These are phyloP conservation scores for Candida parachauliodes DNA, from an alignment of 805 yeast species.

Conservation along the genomic window DNA sequence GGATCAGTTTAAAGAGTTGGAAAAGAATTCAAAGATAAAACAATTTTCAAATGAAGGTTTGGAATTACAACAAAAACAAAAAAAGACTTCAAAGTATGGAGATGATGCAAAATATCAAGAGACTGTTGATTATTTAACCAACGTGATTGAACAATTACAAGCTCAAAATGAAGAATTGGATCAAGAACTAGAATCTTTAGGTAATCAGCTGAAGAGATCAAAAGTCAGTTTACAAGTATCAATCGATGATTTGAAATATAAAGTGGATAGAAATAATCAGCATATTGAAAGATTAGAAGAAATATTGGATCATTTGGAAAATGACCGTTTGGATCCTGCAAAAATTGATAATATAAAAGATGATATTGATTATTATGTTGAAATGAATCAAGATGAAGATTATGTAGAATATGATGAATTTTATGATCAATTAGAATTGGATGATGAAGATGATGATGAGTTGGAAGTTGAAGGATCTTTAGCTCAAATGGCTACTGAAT, in stretches of 20 bases:
- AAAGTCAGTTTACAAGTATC: conserved; percentile 56
- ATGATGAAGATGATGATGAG: conserved; percentile 44
- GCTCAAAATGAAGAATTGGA: conserved; percentile 78
- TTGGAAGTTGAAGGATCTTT: conserved; percentile 18
- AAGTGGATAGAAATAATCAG: conserved; percentile 69
- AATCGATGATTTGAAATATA: conserved; percentile 58
- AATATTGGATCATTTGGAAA: conserved; percentile 71
- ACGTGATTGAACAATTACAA: conserved; percentile 72
- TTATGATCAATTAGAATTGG: conserved; percentile 80
- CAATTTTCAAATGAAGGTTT: conserved; percentile 93
- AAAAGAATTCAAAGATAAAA: conserved; percentile 87
- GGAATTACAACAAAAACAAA: conserved; percentile 53
- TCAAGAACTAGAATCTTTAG: conserved; percentile 48
- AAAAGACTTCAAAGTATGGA: conserved; percentile 35
- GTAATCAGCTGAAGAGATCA: conserved; percentile 37
- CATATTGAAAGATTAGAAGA: conserved; percentile 78
- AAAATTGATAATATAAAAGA: conserved; percentile 74
- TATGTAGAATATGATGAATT: conserved; percentile 91
- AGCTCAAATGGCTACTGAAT: conserved; percentile 19
- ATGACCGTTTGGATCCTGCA: conserved; percentile 76
- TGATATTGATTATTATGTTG: conserved; percentile 90
- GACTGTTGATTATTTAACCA: conserved; percentile 63
- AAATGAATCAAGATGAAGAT: conserved; percentile 88
- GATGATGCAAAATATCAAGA: conserved; percentile 77
- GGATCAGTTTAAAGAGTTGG: conserved; percentile 95